phyloP scores from a whole-genome alignment of 345 rosid genomes.

The Turritis glabra region DNA sequence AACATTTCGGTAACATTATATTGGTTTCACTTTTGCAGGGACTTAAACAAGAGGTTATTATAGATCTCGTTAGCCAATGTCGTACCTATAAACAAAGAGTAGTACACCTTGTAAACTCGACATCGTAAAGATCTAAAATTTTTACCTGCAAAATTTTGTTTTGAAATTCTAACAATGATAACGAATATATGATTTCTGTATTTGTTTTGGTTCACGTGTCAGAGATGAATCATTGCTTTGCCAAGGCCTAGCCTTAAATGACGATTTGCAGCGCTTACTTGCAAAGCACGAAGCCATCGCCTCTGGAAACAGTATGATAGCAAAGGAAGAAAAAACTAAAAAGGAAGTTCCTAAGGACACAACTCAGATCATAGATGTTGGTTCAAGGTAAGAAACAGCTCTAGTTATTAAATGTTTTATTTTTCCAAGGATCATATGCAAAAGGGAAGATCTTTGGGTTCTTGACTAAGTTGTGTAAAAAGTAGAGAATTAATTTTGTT shows the following conservation, averaged over 20 bases:
- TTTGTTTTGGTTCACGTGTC: conserved; percentile 15
- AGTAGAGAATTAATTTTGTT: too few species aligned
- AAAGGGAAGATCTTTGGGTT: background rate
- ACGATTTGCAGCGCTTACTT: conserved; percentile 88
- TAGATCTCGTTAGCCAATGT: conserved; percentile 95
- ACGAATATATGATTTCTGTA: background rate
- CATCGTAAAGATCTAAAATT: conserved; percentile 56
- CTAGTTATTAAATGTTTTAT: too few species aligned
- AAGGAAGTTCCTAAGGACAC: conserved; percentile 41
- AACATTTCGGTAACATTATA: background rate
- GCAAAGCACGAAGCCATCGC: conserved; percentile 86
- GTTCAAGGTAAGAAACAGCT: conserved; percentile 26
- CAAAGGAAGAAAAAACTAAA: conserved; percentile 48
- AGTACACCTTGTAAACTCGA: conserved; percentile 97
- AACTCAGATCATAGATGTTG: conserved; percentile 53
- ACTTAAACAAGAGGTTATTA: conserved; percentile 88
- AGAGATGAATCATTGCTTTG: conserved; percentile 95
- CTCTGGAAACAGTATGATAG: conserved; percentile 52
- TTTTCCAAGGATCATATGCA: background rate
- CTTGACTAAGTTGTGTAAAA: too few species aligned
- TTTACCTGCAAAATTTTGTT: background rate
- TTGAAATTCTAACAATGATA: background rate
- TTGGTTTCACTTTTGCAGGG: conserved; percentile 48
- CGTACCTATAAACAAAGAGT: conserved; percentile 95
- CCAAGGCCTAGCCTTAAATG: conserved; percentile 91